These are phyloP conservation scores for Ambrosiella xylebori DNA, from an alignment of 2,329 filamentous ascomycete genomes.

Conservation along the genomic window DNA sequence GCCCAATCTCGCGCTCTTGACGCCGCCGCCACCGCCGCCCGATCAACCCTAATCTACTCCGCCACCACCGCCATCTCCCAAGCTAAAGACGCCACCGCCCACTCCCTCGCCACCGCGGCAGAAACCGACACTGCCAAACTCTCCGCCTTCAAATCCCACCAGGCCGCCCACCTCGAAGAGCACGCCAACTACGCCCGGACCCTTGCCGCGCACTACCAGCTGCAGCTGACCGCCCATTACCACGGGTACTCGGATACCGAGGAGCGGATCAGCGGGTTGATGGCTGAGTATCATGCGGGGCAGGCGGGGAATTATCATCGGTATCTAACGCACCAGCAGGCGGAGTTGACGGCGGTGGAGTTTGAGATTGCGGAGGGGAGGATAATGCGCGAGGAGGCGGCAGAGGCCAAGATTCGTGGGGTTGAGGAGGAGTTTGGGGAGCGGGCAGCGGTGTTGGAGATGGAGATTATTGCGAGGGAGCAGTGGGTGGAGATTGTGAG, in stretches of 20 bases:
- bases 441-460: constrained; percentile 13
- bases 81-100: constrained; percentile 20
- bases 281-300: constrained; percentile 1
- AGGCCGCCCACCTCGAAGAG: constrained; percentile 25
- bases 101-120: constrained; percentile 19
- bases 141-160: constrained; percentile 19
- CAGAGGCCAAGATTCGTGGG: neutral
- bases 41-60: constrained; percentile 16
- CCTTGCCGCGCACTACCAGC: constrained; percentile 28
- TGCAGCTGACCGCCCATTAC: constrained; percentile 18
- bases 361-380: constrained; percentile 18
- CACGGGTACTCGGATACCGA: constrained; percentile 16
- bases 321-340: constrained; percentile 26
- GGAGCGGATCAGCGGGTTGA: constrained; percentile 20
- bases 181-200: constrained; percentile 25
- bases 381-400: constrained; percentile 14
- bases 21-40: constrained; percentile 23
- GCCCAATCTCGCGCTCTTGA: constrained; percentile 24
- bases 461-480: constrained; percentile 6
- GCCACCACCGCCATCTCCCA: constrained; percentile 17
- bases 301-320: constrained; percentile 17
- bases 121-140: constrained; percentile 18
- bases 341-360: constrained; percentile 23
- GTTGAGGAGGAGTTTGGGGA: constrained; percentile 4
- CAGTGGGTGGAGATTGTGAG: constrained; percentile 7